These are phyloP conservation scores for Penicillium angulare DNA, from an alignment of 495 filamentous ascomycete species.

Conservation along the genomic window DNA sequence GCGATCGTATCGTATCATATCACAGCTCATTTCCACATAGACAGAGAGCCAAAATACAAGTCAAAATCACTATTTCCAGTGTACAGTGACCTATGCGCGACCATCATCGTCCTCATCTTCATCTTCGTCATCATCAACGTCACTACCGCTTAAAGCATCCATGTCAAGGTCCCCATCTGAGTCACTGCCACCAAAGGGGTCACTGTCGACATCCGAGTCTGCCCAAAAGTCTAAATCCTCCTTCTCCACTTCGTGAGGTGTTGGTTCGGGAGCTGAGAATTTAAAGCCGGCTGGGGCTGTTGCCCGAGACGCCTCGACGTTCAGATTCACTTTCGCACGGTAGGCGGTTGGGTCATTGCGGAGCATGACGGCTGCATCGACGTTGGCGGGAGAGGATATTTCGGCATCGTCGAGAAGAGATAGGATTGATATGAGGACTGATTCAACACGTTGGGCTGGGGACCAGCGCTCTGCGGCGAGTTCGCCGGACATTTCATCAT, in stretches of 20 bases:
- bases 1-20: no score
- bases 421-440: slow-evolving; percentile 94
- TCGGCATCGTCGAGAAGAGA: slow-evolving; percentile 95
- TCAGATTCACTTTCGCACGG: slow-evolving; percentile 62
- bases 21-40: no score
- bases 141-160: slow-evolving; percentile 58
- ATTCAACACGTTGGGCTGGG: slow-evolving; percentile 88
- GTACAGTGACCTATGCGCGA: not conserved
- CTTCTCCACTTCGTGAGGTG: slow-evolving; percentile 58
- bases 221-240: slow-evolving; percentile 82
- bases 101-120: slow-evolving; percentile 1
- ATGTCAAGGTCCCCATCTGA: slow-evolving; percentile 57
- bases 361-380: slow-evolving; percentile 86
- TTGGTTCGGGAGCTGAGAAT: slow-evolving; percentile 73
- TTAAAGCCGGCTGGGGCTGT: slow-evolving; percentile 72
- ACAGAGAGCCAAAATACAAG: no score
- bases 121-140: slow-evolving; percentile 52
- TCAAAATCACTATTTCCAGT: not conserved
- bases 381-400: slow-evolving; percentile 89
- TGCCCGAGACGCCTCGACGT: slow-evolving; percentile 70
- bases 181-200: slow-evolving; percentile 74
- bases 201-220: slow-evolving; percentile 73
- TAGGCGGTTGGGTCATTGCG: slow-evolving; percentile 68
- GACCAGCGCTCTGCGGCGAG: slow-evolving; percentile 87
- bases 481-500: slow-evolving; percentile 90